Evolutionary conservation across 1,284 basidiomycete species (phyloP).

Genomic region (Phylloporus sp.): DNA sequence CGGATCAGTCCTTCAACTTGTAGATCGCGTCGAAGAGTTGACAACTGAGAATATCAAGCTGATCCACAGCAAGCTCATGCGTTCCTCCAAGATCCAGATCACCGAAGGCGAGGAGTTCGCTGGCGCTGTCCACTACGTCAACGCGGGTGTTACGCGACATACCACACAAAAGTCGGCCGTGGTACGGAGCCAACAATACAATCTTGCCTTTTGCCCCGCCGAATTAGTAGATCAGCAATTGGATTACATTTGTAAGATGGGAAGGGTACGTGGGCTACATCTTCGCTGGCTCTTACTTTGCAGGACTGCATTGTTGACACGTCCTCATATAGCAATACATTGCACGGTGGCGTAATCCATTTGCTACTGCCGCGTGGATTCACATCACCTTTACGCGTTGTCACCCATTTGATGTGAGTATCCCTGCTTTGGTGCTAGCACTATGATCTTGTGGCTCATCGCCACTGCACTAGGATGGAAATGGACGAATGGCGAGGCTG

Average conservation of each 20-base stretch:
- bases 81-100: conserved; percentile 42
- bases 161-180: conserved; percentile 47
- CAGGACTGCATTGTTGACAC: background rate
- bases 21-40: conserved; percentile 35
- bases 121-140: conserved; percentile 38
- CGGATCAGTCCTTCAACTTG: conserved; percentile 26
- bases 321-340: conserved; percentile 43
- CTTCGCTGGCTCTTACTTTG: background rate
- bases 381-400: conserved; percentile 52
- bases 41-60: conserved; percentile 40
- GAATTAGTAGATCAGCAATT: conserved; percentile 48
- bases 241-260: conserved; percentile 52
- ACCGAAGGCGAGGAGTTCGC: conserved; percentile 18
- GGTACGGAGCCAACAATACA: conserved; percentile 42
- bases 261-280: conserved; percentile 40
- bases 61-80: conserved; percentile 39
- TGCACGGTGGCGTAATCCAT: conserved; percentile 49
- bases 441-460: conserved; percentile 1
- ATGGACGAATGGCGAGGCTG: conserved; percentile 49
- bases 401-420: conserved; percentile 52
- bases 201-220: conserved; percentile 49
- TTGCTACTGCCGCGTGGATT: conserved; percentile 53
- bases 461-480: conserved; percentile 45
- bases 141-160: conserved; percentile 46
- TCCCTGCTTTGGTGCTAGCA: background rate